Conservation (phyloP, 805 yeast species). For the Spathaspora gorwiae region DNA sequence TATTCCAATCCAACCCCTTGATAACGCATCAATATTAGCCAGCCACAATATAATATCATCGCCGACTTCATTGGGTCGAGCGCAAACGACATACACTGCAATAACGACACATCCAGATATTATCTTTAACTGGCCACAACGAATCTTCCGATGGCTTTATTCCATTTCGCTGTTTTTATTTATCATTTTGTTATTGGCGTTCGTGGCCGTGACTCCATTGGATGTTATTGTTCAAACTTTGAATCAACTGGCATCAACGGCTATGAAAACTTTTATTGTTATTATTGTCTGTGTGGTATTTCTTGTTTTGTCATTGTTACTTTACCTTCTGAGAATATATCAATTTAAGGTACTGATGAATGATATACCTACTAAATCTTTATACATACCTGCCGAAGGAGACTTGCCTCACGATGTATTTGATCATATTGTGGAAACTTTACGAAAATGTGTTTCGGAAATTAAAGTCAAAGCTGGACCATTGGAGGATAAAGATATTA, state of each 20-base stretch:
- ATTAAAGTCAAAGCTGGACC: slow-evolving; percentile 35
- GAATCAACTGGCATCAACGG: slow-evolving; percentile 48
- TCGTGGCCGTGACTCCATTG: slow-evolving; percentile 69
- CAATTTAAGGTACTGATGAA: slow-evolving; percentile 54
- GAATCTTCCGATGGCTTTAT: slow-evolving; percentile 23
- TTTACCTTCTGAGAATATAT: slow-evolving; percentile 58
- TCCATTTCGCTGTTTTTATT: slow-evolving; percentile 23
- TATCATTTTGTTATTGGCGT: slow-evolving; percentile 38
- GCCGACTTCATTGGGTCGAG: neutral
- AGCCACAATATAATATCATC: neutral
- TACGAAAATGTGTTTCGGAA: slow-evolving; percentile 24
- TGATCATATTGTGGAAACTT: slow-evolving; percentile 19
- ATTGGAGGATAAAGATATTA: slow-evolving; percentile 16
- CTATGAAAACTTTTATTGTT: slow-evolving; percentile 76
- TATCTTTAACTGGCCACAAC: slow-evolving; percentile 14
- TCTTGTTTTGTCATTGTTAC: slow-evolving; percentile 42
- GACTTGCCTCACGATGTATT: slow-evolving; percentile 39
- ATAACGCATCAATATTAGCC: neutral
- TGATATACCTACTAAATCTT: slow-evolving; percentile 65
- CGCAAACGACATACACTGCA: neutral
- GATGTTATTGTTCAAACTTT: slow-evolving; percentile 67
- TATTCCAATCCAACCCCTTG: no score
- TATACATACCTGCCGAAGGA: slow-evolving; percentile 61
- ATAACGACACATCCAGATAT: neutral
- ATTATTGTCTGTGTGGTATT: slow-evolving; percentile 65